Percentiles rank a stretch among this genome's conserved stretches.
phyloP scores from a whole-genome alignment of 441 rosid genomes.

The Populus hybrid region DNA sequence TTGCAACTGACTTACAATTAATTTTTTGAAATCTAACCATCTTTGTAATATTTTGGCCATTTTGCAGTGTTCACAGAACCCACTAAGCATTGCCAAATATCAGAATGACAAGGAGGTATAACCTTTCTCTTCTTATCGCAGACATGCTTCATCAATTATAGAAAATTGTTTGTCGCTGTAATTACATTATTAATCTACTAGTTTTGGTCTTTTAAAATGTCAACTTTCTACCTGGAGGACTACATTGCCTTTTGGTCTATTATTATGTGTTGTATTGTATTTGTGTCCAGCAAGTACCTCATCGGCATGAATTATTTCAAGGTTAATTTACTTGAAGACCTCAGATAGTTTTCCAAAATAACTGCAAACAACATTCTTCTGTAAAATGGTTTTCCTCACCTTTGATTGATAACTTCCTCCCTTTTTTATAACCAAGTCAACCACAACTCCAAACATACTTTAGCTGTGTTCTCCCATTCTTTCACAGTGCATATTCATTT shows the following conservation, averaged over 20 bases:
- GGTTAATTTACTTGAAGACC: not conserved
- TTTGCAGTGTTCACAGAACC: constrained; percentile 94
- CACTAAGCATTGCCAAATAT: constrained; percentile 80
- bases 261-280: not conserved
- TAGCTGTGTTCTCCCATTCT: not conserved
- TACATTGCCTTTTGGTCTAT: not conserved
- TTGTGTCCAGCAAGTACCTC: not conserved
- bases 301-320: not conserved
- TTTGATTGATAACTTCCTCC: not conserved
- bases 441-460: not conserved
- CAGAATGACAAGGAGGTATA: constrained; percentile 96
- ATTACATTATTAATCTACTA: too few relatives aligned
- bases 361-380: not conserved
- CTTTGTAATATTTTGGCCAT: constrained; percentile 21
- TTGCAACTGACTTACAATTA: constrained; percentile 3
- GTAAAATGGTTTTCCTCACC: too few relatives aligned
- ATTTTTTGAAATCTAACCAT: not conserved
- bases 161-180: not conserved
- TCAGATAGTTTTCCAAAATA: not conserved
- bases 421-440: not conserved
- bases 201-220: not conserved
- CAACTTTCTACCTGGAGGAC: not conserved
- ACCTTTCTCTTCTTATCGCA: not conserved
- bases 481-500: not conserved
- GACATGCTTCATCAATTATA: not conserved